Evolutionary conservation across 1,284 basidiomycete genomes (phyloP).

Genomic region (Malassezia brasiliensis): DNA sequence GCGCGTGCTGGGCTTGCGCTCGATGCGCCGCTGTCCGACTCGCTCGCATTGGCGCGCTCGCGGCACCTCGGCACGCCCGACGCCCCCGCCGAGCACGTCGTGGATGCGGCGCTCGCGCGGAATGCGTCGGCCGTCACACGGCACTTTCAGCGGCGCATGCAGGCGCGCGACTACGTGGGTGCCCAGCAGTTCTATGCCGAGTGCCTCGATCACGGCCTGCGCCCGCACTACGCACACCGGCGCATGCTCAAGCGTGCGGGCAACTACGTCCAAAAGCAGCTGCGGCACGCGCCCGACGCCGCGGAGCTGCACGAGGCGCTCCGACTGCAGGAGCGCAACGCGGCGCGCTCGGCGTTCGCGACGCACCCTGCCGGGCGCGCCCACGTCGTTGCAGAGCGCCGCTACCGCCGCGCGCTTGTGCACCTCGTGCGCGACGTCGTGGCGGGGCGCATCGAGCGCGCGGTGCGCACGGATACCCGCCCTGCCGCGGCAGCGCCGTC

Average conservation of each 20-base stretch:
- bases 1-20: background rate
- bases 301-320: constrained; percentile 1
- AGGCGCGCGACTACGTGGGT: background rate
- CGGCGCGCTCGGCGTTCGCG: background rate
- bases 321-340: background rate
- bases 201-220: constrained; percentile 9
- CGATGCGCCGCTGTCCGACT: constrained; percentile 5
- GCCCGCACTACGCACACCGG: constrained; percentile 11
- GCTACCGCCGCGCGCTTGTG: constrained; percentile 8
- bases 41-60: background rate
- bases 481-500: no score
- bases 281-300: background rate
- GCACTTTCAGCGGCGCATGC: constrained; percentile 12
- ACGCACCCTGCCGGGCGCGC: background rate
- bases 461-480: background rate
- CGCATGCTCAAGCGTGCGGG: constrained; percentile 11
- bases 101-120: background rate
- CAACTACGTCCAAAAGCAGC: constrained; percentile 6
- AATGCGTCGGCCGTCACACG: constrained; percentile 1
- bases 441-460: constrained; percentile 6
- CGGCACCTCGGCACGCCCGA: background rate
- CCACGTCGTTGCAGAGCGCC: background rate
- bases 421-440: constrained; percentile 7
- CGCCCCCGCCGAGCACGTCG: background rate
- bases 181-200: constrained; percentile 13